These are phyloP conservation scores for Trametes punicea DNA, from an alignment of 768 basidiomycete genomes.

Conservation along the genomic window DNA sequence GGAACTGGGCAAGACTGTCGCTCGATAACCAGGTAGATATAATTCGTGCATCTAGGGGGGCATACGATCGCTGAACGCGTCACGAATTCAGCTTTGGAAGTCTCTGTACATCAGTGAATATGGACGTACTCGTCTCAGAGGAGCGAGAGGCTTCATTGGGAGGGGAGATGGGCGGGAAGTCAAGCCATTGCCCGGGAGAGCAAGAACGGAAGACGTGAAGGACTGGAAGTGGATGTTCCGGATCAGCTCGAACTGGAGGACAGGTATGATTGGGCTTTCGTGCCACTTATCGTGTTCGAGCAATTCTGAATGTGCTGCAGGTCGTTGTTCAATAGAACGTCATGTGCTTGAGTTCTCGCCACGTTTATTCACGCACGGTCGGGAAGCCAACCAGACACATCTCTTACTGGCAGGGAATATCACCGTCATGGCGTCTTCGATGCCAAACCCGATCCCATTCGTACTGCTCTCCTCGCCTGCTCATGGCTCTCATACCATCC, in stretches of 20 bases:
- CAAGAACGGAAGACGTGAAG: conserved; percentile 36
- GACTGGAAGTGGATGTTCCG: conserved; percentile 90
- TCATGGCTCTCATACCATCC: conserved; percentile 37
- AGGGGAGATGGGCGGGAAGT: conserved; percentile 56
- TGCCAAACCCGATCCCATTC: conserved; percentile 29
- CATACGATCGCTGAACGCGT: conserved; percentile 16
- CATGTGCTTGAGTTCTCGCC: not conserved
- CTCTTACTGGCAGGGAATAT: conserved; percentile 59
- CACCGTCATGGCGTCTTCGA: conserved; percentile 55
- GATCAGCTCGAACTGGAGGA: conserved; percentile 80
- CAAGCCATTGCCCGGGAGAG: conserved; percentile 56
- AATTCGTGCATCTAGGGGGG: not conserved
- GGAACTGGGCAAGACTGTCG: conserved; percentile 64
- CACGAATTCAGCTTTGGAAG: conserved; percentile 57
- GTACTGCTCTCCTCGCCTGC: conserved; percentile 39
- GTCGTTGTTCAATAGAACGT: conserved; percentile 53
- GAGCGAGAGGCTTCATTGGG: conserved; percentile 58
- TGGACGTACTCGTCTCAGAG: conserved; percentile 66
- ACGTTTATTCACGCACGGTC: not conserved
- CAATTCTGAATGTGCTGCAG: conserved; percentile 33
- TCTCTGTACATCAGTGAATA: conserved; percentile 58
- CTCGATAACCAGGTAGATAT: conserved; percentile 59
- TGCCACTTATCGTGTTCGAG: conserved; percentile 1
- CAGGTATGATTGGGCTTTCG: conserved; percentile 51
- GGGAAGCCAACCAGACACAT: conserved; percentile 30